Evolutionary conservation across 352 stramenopile genomes (phyloP).

Genomic region (Pythium brachiatum): DNA sequence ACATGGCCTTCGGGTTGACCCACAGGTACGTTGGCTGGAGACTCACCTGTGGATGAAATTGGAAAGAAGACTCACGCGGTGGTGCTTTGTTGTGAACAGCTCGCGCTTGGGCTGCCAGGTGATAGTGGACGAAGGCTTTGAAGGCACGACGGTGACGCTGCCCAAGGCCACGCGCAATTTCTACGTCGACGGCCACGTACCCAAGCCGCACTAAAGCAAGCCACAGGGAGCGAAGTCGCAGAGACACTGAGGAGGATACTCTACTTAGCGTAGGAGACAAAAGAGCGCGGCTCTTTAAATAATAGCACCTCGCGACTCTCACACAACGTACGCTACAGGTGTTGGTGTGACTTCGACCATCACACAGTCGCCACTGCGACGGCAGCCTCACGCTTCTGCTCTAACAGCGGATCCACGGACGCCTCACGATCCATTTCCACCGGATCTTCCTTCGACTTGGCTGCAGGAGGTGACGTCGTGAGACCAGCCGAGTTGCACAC

Average conservation of each 20-base stretch:
- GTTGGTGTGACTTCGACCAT: constrained; percentile 4
- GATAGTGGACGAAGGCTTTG: constrained; percentile 90
- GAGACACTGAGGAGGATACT: neutral
- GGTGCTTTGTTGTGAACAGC: constrained; percentile 25
- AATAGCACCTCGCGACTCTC: neutral
- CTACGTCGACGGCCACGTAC: constrained; percentile 98
- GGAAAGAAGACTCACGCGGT: neutral
- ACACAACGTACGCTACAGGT: neutral
- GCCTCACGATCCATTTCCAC: neutral
- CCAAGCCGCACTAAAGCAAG: constrained; percentile 90
- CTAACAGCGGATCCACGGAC: neutral
- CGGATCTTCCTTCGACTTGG: constrained; percentile 13
- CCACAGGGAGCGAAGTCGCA: too few relatives aligned
- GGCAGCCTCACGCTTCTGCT: neutral
- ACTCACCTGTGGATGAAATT: neutral
- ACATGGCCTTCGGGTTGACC: constrained; percentile 98
- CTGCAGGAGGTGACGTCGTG: constrained; percentile 9
- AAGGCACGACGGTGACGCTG: constrained; percentile 87
- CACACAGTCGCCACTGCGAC: neutral
- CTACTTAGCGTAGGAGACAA: neutral
- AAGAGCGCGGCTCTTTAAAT: constrained; percentile 4
- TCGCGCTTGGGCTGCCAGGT: constrained; percentile 92
- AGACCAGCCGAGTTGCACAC: constrained; percentile 71
- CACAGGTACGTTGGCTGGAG: constrained; percentile 66
- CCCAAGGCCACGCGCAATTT: constrained; percentile 98